phyloP scores from a whole-genome alignment of 768 basidiomycete genomes.

The Sarcodon aspratus region DNA sequence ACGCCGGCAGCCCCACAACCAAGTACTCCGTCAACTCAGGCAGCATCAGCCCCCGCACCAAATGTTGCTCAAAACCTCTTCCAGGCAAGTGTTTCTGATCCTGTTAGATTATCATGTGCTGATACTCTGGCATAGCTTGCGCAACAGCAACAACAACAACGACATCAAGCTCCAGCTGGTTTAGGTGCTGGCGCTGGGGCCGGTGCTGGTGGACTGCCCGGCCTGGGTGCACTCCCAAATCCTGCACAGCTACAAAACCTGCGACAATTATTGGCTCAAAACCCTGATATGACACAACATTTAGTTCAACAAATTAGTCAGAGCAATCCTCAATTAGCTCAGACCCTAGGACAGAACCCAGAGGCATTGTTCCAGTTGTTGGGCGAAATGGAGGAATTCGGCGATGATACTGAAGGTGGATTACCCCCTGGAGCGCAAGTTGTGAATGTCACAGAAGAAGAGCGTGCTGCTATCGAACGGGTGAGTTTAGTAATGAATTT shows the following conservation, averaged over 20 bases:
- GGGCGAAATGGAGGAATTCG: conserved; percentile 24
- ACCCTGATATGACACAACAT: conserved; percentile 71
- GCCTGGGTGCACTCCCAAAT: conserved; percentile 43
- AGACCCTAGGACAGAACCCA: conserved; percentile 61
- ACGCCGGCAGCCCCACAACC: conserved; percentile 25
- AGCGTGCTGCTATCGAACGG: conserved; percentile 79
- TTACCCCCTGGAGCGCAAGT: conserved; percentile 42
- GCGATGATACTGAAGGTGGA: conserved; percentile 29
- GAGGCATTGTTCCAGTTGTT: conserved; percentile 56
- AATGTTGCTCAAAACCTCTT: conserved; percentile 18
- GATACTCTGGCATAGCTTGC: conserved; percentile 39
- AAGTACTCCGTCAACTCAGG: conserved; percentile 23
- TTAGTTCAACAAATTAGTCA: conserved; percentile 73
- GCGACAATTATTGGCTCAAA: conserved; percentile 58
- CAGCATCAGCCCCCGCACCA: conserved; percentile 24
- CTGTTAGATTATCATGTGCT: conserved; percentile 5
- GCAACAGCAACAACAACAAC: conserved; percentile 58
- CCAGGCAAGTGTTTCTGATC: conserved; percentile 86
- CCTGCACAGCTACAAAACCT: conserved; percentile 63
- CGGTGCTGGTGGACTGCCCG: conserved; percentile 24
- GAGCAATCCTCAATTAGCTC: conserved; percentile 66
- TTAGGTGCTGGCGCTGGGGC: conserved; percentile 20
- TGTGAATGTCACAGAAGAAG: conserved; percentile 76
- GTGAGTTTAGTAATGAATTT: conserved; percentile 33
- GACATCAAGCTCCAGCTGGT: conserved; percentile 23